Conservation (phyloP, 441 rosid species). For the Flueggea neowawraea region DNA sequence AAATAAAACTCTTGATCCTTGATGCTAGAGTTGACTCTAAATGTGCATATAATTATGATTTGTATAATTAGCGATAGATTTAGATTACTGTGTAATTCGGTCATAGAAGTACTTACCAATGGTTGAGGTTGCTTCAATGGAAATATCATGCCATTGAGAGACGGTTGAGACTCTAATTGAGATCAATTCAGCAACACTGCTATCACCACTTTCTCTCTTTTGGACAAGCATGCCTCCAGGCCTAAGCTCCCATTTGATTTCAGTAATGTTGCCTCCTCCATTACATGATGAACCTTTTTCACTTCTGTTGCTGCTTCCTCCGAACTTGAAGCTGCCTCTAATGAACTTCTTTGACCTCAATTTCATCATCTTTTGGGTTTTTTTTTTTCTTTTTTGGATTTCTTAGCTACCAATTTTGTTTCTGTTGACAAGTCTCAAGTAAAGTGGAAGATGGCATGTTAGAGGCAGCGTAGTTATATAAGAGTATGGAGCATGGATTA, state of each 20-base stretch:
- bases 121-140: conserved; percentile 77
- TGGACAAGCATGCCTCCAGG: conserved; percentile 99
- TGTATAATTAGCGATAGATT: too few species aligned
- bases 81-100: too few species aligned
- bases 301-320: conserved; percentile 21
- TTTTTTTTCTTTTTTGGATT: neutral
- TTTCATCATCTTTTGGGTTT: conserved; percentile 43
- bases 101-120: conserved; percentile 44
- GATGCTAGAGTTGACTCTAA: too few species aligned
- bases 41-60: too few species aligned
- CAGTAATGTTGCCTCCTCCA: conserved; percentile 31
- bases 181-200: conserved; percentile 41
- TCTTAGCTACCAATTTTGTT: neutral
- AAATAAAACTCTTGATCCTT: too few species aligned
- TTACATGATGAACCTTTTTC: conserved; percentile 21
- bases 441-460: neutral
- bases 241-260: conserved; percentile 87
- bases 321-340: conserved; percentile 58
- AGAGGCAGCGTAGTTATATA: neutral
- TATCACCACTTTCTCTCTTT: conserved; percentile 49
- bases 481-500: conserved; percentile 6
- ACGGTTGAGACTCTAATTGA: conserved; percentile 67
- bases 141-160: conserved; percentile 59
- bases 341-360: conserved; percentile 72
- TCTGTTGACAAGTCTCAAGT: neutral